Evolutionary conservation across 108 stramenopile species (phyloP), one percentile per base, ranked within the genome.

Genomic region (Chaetoceros tenuissimus): DNA sequence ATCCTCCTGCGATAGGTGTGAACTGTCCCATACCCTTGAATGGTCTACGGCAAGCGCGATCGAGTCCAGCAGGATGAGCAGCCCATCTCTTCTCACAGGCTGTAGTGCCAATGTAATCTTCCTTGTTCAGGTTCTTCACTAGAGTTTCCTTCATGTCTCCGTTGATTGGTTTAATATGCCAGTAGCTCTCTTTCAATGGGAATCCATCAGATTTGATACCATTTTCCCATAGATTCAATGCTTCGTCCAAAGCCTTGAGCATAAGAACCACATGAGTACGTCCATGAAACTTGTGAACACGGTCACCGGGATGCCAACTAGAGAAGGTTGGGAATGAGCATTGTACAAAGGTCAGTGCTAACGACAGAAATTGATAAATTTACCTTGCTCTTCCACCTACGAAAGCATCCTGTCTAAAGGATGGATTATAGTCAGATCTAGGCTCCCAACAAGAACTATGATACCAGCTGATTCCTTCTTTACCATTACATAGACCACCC

Each of bases 161-260:
- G 63, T 77, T 72, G 19, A 63, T 61, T 16, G 64, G 67, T 22
- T 66, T 59, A 3, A 80, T 69, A 25, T 78, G 74, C 74, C 74
- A 76, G 31, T 71, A 53, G 31, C 68, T 46, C 30, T 69, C 68
- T 19, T 68, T 46, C 28, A 75, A 31, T 46, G 74, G 78, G 45
- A 66, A 60, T 8, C 64, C 68, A 5, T 50, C 44, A 25, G 30
- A 46, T 48, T 51, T 40, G 17, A 60, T 65, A 18, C 67, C 29
- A 1, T 62, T 46, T 18, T 69, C 58, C 78, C 78, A 80, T 53
- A 48, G 51, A 18, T 69, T 26, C 28, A 78, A 63, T 21, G 77
- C 72, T 50, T 68, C 52, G 17, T 70, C 69, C 22, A 80, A 48
- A 27, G 66, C 73, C 20, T 59, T 31, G 21, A 80, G 53, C 1